These are phyloP conservation scores for Xylariaceae sp. DNA, from an alignment of 2,329 filamentous ascomycete species.

Conservation along the genomic window DNA sequence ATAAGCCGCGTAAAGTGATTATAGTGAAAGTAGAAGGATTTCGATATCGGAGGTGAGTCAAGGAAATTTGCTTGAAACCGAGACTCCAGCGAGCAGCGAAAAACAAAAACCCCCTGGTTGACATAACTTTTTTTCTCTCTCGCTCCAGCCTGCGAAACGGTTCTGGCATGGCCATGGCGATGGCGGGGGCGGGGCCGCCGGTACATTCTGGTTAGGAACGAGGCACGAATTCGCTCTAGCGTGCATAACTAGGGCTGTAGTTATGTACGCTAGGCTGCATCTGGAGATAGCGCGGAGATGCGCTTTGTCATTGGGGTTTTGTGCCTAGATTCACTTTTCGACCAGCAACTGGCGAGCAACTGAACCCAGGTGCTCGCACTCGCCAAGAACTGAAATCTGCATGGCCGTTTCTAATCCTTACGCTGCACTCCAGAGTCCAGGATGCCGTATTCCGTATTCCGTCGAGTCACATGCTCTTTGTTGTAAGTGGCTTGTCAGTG, in stretches of 20 bases:
- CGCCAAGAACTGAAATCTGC: too few species aligned
- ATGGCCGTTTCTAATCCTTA: too few species aligned
- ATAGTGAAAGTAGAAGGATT: neutral
- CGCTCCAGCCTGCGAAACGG: neutral
- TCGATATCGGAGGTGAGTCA: slow-evolving; percentile 3
- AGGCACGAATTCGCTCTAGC: neutral
- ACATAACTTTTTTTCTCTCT: neutral
- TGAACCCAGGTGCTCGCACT: too few species aligned
- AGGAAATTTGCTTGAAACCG: neutral
- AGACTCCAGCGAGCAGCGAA: neutral
- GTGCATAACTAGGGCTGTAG: neutral
- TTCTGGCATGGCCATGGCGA: neutral
- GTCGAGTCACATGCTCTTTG: too few species aligned
- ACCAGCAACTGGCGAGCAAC: too few species aligned
- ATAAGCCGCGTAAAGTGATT: neutral
- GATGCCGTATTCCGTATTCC: too few species aligned
- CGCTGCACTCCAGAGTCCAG: too few species aligned
- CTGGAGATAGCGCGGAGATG: too few species aligned
- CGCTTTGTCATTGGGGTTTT: too few species aligned
- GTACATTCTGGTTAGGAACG: neutral
- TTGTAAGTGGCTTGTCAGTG: too few species aligned
- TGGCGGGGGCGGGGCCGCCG: neutral
- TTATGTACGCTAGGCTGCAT: neutral
- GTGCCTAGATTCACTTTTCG: too few species aligned
- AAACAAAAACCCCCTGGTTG: neutral